Conservation (phyloP, 2,329 filamentous ascomycete species). For the Chalara sp. region DNA sequence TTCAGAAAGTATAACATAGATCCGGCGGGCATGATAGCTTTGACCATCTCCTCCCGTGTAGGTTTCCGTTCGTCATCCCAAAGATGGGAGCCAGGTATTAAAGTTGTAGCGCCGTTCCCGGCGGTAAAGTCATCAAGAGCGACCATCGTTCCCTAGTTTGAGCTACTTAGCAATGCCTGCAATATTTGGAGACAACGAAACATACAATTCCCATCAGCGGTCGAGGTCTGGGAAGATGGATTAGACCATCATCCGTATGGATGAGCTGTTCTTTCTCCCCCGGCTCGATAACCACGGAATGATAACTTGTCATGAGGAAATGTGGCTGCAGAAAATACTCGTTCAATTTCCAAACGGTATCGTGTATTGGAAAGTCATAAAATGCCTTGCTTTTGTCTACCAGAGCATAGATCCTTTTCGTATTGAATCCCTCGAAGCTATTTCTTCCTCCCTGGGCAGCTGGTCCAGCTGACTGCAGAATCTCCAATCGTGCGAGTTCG, state of each 20-base stretch:
- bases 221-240: slow-evolving; percentile 22
- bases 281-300: slow-evolving; percentile 32
- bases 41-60: slow-evolving; percentile 19
- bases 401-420: slow-evolving; percentile 32
- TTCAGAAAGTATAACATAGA: slow-evolving; percentile 25
- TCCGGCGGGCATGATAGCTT: slow-evolving; percentile 24
- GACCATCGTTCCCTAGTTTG: slow-evolving; percentile 23
- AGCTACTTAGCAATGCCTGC: slow-evolving; percentile 1
- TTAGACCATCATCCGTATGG: slow-evolving; percentile 30
- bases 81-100: slow-evolving; percentile 25
- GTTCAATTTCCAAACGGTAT: slow-evolving; percentile 31
- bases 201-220: slow-evolving; percentile 24
- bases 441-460: slow-evolving; percentile 28
- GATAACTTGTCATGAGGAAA: slow-evolving; percentile 30
- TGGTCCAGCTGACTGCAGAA: slow-evolving; percentile 19
- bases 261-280: slow-evolving; percentile 29
- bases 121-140: slow-evolving; percentile 25
- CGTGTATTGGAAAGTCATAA: slow-evolving; percentile 32
- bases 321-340: slow-evolving; percentile 33
- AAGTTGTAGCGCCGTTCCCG: slow-evolving; percentile 23
- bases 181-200: not conserved
- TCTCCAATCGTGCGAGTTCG: slow-evolving; percentile 29
- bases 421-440: slow-evolving; percentile 32
- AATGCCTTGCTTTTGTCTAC: slow-evolving; percentile 33
- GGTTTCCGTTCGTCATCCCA: slow-evolving; percentile 24